A percentile compares a stretch with the other conserved stretches of the same genome.
phyloP scores from a whole-genome alignment of 2,329 filamentous ascomycete species.

The Aspergillus texensis region DNA sequence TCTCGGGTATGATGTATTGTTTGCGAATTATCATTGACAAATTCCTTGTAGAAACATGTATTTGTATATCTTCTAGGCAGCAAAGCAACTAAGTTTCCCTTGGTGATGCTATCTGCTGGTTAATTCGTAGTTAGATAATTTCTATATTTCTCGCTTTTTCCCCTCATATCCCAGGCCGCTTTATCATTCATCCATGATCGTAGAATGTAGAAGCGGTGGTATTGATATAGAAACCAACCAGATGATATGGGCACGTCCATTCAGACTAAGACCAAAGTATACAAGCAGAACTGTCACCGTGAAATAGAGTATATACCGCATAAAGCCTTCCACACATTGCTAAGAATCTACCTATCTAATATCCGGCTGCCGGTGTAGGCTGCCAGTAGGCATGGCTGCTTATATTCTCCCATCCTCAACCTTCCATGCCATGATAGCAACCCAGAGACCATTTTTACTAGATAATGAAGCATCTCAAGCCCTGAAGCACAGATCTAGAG shows the following conservation, averaged over 20 bases:
- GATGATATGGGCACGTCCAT: not conserved
- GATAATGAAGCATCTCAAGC: too few species aligned
- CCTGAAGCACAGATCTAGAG: too few species aligned
- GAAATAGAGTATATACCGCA: not conserved
- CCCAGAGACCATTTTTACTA: too few species aligned
- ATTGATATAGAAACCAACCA: not conserved
- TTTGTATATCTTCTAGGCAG: not conserved
- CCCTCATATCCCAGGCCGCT: too few species aligned
- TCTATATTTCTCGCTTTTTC: too few species aligned
- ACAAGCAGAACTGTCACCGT: not conserved
- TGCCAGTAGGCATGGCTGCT: not conserved
- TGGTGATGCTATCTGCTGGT: not conserved
- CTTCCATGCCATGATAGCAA: too few species aligned
- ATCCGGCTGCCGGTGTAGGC: not conserved
- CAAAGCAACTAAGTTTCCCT: not conserved
- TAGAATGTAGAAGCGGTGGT: too few species aligned
- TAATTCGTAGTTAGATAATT: too few species aligned
- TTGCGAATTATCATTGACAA: not conserved
- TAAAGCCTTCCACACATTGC: not conserved
- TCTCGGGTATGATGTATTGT: not conserved
- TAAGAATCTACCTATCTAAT: too few species aligned
- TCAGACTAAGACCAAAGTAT: too few species aligned
- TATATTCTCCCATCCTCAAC: too few species aligned
- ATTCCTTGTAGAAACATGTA: not conserved
- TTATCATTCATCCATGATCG: too few species aligned